Base-by-base conservation (phyloP, 2,329 filamentous ascomycete species). In the Penicillium carneum region DNA sequence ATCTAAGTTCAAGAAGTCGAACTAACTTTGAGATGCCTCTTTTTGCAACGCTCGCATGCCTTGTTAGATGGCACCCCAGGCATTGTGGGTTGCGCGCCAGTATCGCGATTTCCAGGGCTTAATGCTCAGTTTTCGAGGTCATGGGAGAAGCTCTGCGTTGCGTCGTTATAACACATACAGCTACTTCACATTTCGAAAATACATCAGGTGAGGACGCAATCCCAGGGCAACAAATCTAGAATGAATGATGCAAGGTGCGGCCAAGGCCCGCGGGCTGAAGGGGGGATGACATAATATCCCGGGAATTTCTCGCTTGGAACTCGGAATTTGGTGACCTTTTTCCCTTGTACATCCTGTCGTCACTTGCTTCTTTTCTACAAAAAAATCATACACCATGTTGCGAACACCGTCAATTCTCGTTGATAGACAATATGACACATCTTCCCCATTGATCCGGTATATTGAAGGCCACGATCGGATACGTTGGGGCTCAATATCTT, bases 51-150 rank as follows among this genome's bases (percentile, higher is more conserved):
- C 63, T 77, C 74, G 53, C 76, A 78, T 33, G 75, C 73, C 59
- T 76, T 78, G 59, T 78, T 78, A 5, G 76, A 78, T 8, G 76
- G 76, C 38, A 78, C 76, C 20, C 76, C 76, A 14, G 76, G 76
- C 76, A 78, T 78, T 47, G 56, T 65, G 55, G 7, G 42, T 45
- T 61, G 10, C 5, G 42, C 39, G 48, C n/a, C 42, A 26, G 34
- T 38, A 47, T 51, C 7, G 29, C 42, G 29, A 56, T 52, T 18
- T 47, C 47, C 33, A 50, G 33, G 20, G 33, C 33, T 45, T 47
- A 36, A 11, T 33, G 47, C n/a, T 55, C 38, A 10, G 18, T 2
- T 49, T 10, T 49, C 49, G 47, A 43, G 42, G 18, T 59, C 51
- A 59, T 59, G 16, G 31, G 16, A 33, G 4, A 18, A 39, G 6